These are phyloP conservation scores for Trichoderma koningii DNA, from an alignment of 2,329 filamentous ascomycete species.

Conservation along the genomic window DNA sequence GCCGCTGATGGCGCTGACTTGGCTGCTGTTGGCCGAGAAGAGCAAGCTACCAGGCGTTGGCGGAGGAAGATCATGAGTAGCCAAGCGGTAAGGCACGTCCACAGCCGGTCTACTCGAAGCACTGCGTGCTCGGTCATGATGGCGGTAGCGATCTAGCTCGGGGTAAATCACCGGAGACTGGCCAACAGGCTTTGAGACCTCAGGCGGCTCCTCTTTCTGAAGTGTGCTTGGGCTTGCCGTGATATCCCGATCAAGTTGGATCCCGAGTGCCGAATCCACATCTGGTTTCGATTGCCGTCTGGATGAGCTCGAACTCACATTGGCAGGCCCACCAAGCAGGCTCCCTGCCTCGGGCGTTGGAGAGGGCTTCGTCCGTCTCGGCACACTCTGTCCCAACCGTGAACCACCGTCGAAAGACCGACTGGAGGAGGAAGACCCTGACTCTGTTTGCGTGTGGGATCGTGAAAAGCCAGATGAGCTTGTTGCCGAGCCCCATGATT, in stretches of 20 bases:
- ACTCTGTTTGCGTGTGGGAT: constrained; percentile 38
- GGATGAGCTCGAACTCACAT: constrained; percentile 49
- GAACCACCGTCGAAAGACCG: constrained; percentile 39
- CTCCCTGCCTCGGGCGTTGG: constrained; percentile 44
- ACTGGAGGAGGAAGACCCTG: constrained; percentile 41
- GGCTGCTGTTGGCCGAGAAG: constrained; percentile 60
- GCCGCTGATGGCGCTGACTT: constrained; percentile 61
- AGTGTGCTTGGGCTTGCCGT: constrained; percentile 50
- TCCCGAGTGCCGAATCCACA: constrained; percentile 39
- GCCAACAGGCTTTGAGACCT: constrained; percentile 42
- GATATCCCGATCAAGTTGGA: constrained; percentile 46
- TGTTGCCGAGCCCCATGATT: constrained; percentile 46
- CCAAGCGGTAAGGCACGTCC: constrained; percentile 57
- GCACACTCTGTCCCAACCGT: constrained; percentile 45
- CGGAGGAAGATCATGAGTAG: constrained; percentile 67
- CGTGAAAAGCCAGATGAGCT: constrained; percentile 39
- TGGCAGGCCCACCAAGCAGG: constrained; percentile 41
- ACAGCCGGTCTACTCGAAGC: constrained; percentile 41
- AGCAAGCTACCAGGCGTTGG: constrained; percentile 58
- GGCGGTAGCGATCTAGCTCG: constrained; percentile 63
- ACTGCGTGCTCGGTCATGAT: constrained; percentile 45
- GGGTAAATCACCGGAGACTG: constrained; percentile 56
- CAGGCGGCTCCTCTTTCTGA: constrained; percentile 46
- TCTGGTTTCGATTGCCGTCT: constrained; percentile 44
- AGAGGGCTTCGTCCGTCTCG: constrained; percentile 54